Conservation (phyloP, 495 filamentous ascomycete species). For the Xylaria intraflava region DNA sequence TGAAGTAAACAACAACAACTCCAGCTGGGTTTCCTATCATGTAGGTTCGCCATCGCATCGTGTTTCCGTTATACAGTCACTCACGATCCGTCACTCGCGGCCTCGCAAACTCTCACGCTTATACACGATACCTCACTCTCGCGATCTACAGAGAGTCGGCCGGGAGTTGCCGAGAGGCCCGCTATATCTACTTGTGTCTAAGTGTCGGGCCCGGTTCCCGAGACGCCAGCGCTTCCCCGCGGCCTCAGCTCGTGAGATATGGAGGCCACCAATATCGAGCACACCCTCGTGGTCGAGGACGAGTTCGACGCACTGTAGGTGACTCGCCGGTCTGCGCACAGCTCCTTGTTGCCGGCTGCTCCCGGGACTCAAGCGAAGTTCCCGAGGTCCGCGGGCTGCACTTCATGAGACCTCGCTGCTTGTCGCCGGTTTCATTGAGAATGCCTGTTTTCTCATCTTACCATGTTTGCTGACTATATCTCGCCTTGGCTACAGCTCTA, state of each 20-base stretch:
- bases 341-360: background rate
- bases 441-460: background rate
- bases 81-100: no score
- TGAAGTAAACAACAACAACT: no score
- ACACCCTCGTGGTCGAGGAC: slow-evolving; percentile 36
- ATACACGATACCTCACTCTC: no score
- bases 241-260: slow-evolving; percentile 6
- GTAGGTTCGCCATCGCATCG: no score
- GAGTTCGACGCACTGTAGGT: slow-evolving; percentile 45
- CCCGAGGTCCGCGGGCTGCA: background rate
- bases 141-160: no score
- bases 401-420: background rate
- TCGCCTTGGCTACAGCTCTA: slow-evolving; percentile 16
- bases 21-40: no score
- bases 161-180: no score
- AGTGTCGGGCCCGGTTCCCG: no score
- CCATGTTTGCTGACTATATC: background rate
- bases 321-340: background rate
- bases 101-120: no score
- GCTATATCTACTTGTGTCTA: no score
- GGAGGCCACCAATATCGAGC: slow-evolving; percentile 28
- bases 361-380: background rate
- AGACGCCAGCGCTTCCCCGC: no score
- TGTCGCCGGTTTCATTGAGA: background rate
- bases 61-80: no score